Conservation (phyloP, 768 basidiomycete species). For the Boletus sp. region DNA sequence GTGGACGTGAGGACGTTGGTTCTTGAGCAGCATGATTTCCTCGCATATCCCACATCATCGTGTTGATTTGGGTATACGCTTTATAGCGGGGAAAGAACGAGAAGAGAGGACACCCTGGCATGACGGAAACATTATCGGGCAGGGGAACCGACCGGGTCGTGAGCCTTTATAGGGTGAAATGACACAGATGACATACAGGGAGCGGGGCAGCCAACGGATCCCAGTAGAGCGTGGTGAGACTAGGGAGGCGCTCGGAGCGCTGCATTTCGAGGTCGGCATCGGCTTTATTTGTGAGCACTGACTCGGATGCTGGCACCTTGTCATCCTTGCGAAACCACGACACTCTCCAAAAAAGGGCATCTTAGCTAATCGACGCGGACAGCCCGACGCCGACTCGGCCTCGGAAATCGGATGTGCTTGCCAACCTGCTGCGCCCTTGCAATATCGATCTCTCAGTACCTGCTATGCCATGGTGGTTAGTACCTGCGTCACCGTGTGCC, state of each 20-base stretch:
- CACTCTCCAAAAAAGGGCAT: slow-evolving; percentile 13
- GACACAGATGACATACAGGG: slow-evolving; percentile 15
- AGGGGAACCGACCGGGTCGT: background rate
- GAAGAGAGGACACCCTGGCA: slow-evolving; percentile 32
- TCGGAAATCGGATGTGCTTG: background rate
- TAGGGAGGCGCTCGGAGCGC: slow-evolving; percentile 14
- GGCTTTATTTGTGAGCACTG: slow-evolving; percentile 33
- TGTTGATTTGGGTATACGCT: slow-evolving; percentile 33
- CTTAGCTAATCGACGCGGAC: slow-evolving; percentile 19
- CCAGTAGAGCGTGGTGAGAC: slow-evolving; percentile 25
- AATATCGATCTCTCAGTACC: background rate
- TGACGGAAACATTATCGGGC: slow-evolving; percentile 15
- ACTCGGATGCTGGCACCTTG: slow-evolving; percentile 9
- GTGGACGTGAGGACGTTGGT: slow-evolving; percentile 11
- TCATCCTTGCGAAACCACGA: slow-evolving; percentile 7
- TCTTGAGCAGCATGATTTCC: slow-evolving; percentile 16
- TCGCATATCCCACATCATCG: slow-evolving; percentile 29
- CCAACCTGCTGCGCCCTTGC: background rate
- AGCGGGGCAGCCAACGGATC: slow-evolving; percentile 21
- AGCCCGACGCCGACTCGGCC: background rate
- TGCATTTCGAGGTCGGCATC: slow-evolving; percentile 23
- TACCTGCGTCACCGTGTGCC: too few species aligned
- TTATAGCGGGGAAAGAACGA: slow-evolving; percentile 34
- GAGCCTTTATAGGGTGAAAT: slow-evolving; percentile 24
- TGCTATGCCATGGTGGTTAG: background rate